Base-by-base conservation (phyloP, 345 rosid genomes). In the Lepidium didymum region DNA sequence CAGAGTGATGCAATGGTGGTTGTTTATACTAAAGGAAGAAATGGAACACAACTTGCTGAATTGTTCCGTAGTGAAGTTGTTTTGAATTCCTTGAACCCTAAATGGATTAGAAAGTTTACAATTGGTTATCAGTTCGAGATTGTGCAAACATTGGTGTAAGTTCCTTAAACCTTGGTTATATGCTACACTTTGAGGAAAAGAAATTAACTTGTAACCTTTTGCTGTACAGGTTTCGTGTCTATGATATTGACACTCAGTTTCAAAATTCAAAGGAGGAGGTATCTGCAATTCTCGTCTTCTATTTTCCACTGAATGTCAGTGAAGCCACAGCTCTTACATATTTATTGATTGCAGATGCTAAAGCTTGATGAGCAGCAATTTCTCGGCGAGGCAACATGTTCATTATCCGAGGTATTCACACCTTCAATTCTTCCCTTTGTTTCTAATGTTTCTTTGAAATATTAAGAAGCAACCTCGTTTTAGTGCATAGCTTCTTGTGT, bases 1-100 rank as follows among this genome's bases (percentile, higher is more conserved):
- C 77, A 92, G 98, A 90, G 98, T 70, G 96, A 92, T 81, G 91
- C 96, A 14, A 81, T 90, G 96, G 70, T 90, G 72, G 90, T 92
- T 74, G 80, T 80, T 69, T 86, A 85, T 73, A 73, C 72, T 2
- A 85, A 81, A 83, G 88, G 77, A 71, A 83, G 77, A 77, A 91
- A 92, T 76, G 98, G 96, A 67, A 19, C 76, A 49, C 33, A 29
- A 6, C 62, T 79, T 54, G 51, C 74, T 13, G 98, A 92, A 76
- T 79, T 77, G 62, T 83, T 77, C 46, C 91, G 96, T 14, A 81
- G 86, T 43, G 98, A 92, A 81, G 96, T 92, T 33, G 79, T 92
- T 75, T 82, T 79, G 63, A 89, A 92, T 80, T 90, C 96, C 49
- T 78, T 92, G 76, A 83, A 79, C 57, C 96, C 96, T 64, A 75